Evolutionary conservation across 1,139 yeast species (phyloP).

Genomic region (Suhomyces choctaworum): DNA sequence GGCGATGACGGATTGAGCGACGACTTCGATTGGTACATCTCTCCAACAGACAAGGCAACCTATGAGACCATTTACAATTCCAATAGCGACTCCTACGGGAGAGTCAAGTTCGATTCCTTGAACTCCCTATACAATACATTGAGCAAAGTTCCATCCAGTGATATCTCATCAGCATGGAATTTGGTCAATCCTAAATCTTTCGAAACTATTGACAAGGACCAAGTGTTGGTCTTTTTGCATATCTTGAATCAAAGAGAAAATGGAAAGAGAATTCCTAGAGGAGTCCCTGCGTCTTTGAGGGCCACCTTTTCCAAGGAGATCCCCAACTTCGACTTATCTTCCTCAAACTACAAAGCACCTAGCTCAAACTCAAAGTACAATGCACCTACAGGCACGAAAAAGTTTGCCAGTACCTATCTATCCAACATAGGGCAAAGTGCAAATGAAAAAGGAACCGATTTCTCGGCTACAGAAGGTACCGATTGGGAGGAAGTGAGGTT

Average conservation of each 20-base stretch:
- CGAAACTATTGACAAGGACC: slow-evolving; percentile 91
- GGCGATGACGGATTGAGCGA: slow-evolving; percentile 57
- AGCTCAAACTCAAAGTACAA: slow-evolving; percentile 19
- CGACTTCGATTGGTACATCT: slow-evolving; percentile 94
- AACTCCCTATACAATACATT: slow-evolving; percentile 69
- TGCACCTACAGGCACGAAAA: slow-evolving; percentile 18
- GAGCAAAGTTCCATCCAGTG: slow-evolving; percentile 74
- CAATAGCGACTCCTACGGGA: slow-evolving; percentile 78
- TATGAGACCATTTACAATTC: slow-evolving; percentile 79
- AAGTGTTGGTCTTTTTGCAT: slow-evolving; percentile 83
- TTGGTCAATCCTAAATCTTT: slow-evolving; percentile 86
- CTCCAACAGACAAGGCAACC: slow-evolving; percentile 77
- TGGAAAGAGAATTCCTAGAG: slow-evolving; percentile 84
- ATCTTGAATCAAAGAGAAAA: slow-evolving; percentile 86
- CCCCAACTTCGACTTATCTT: slow-evolving; percentile 69
- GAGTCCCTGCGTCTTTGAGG: slow-evolving; percentile 90
- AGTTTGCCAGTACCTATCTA: slow-evolving; percentile 44
- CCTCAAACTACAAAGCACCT: slow-evolving; percentile 15
- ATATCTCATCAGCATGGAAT: slow-evolving; percentile 93
- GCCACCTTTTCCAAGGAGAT: slow-evolving; percentile 88
- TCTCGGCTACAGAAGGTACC: slow-evolving; percentile 68
- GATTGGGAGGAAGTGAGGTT: slow-evolving; percentile 89
- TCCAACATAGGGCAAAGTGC: slow-evolving; percentile 47
- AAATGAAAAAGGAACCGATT: slow-evolving; percentile 68
- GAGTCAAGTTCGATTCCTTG: slow-evolving; percentile 73